Base-by-base conservation (phyloP, 2,329 filamentous ascomycete species). In the Rhinocladiella mackenziei region DNA sequence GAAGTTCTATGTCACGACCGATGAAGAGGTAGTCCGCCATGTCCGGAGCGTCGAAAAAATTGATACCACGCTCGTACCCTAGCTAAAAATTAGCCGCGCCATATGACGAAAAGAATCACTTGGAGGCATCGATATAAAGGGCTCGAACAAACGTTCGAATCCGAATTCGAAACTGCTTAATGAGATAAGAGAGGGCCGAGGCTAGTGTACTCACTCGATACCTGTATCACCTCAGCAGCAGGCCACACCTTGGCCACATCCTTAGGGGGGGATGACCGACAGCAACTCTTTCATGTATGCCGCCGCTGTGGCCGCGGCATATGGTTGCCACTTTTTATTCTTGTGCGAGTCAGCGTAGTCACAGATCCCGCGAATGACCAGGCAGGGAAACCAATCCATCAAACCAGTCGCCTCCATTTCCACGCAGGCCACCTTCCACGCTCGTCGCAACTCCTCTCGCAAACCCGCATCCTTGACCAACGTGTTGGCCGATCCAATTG, bases 291-390 rank as follows among this genome's bases (percentile, higher is more conserved):
- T 35, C 11, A 19, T 35, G 11, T 19, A 35, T 10, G 32, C 32
- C 6, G 32, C 32, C 7, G 32, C 32, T 4, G 32, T 30, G 11
- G 36, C 36, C 6, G 46, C 46, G 3, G 46, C 46, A 25, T 45
- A 49, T 18, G 17, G 13, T 9, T 49, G 42, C 46, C 46, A 49
- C 8, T 2, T 18, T 6, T 49, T 28, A 23, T 42, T 46, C 42
- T 45, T 46, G 26, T 45, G 41, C 10, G 42, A 33, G 26, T 49
- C 46, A 18, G 41, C 42, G 28, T 49, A 49, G 25, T 35, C 32
- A 14, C 32, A 22, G 11, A 35, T 22, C 7, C 32, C 32, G 9
- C 22, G 19, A 19, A 35, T 35, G 32, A 35, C 18, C 32, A 35
- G 18, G 7, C 32, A 17, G 6, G 32, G 32, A 22, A 35, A 35